Evolutionary conservation across 306 rosid species (phyloP).

Genomic region (Rosa multiflora): DNA sequence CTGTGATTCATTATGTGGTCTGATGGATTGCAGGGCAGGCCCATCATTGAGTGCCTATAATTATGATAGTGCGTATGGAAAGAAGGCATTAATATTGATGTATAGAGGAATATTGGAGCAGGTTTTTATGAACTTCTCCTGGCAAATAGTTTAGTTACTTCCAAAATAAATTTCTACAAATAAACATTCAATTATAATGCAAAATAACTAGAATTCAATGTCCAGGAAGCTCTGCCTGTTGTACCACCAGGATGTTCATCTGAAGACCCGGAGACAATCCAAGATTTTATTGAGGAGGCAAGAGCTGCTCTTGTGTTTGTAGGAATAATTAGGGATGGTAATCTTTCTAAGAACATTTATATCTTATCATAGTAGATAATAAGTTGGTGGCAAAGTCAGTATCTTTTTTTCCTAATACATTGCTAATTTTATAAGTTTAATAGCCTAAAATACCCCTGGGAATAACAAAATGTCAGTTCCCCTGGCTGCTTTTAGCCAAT

Average conservation of each 20-base stretch:
- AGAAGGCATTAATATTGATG: constrained; percentile 80
- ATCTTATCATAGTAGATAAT: too few species aligned
- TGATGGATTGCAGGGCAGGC: constrained; percentile 78
- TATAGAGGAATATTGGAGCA: constrained; percentile 95
- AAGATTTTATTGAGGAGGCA: constrained; percentile 72
- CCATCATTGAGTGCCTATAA: constrained; percentile 86
- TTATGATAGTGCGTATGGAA: constrained; percentile 94
- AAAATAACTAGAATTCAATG: constrained; percentile 33
- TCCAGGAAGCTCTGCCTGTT: constrained; percentile 84
- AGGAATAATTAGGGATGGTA: constrained; percentile 84
- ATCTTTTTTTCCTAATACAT: neutral
- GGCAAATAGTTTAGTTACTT: constrained; percentile 16
- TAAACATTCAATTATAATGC: constrained; percentile 16
- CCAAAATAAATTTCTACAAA: constrained; percentile 17
- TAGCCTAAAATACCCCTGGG: neutral
- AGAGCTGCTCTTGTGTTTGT: constrained; percentile 89
- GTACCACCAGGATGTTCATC: constrained; percentile 91
- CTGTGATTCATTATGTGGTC: constrained; percentile 24
- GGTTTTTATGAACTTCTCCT: constrained; percentile 46
- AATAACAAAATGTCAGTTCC: neutral
- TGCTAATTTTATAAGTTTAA: neutral
- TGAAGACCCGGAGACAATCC: constrained; percentile 67
- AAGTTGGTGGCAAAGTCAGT: neutral
- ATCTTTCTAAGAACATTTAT: constrained; percentile 15
- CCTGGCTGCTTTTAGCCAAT: neutral